Evolutionary conservation across 345 rosid genomes (phyloP).

Genomic region (Eucalyptus pauciflora): DNA sequence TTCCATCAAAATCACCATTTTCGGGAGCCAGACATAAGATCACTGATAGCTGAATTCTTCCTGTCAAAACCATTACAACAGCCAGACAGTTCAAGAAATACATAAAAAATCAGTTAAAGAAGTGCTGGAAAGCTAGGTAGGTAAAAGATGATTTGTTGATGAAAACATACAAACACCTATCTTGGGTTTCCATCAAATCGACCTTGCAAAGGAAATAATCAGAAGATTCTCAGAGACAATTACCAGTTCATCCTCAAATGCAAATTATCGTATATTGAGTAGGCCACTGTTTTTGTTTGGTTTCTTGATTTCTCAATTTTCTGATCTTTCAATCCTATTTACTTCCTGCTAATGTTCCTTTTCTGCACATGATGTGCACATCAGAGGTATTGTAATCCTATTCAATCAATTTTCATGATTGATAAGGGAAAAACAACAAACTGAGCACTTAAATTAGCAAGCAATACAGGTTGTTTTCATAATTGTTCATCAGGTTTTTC

Average conservation of each 20-base stretch:
- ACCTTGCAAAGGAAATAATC: background rate
- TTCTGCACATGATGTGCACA: background rate
- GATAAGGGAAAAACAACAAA: background rate
- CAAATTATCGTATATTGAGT: background rate
- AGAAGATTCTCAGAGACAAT: background rate
- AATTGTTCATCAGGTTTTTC: background rate
- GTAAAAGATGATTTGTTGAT: background rate
- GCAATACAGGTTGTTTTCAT: background rate
- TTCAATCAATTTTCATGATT: background rate
- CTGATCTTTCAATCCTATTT: background rate
- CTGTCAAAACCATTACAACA: slow-evolving; percentile 14
- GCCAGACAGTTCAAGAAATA: background rate
- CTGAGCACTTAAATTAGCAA: background rate
- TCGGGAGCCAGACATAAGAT: slow-evolving; percentile 53
- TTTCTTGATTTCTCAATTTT: background rate
- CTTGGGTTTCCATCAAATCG: background rate
- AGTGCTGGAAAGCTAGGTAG: background rate
- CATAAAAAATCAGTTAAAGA: background rate
- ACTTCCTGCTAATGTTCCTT: background rate
- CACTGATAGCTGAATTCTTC: slow-evolving; percentile 39
- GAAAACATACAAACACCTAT: background rate
- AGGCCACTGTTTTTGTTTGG: background rate
- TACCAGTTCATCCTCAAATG: background rate
- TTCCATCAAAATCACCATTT: slow-evolving; percentile 5
- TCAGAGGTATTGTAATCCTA: background rate